These are phyloP conservation scores for Xylariaceae sp. DNA, from an alignment of 2,329 filamentous ascomycete genomes.

Conservation along the genomic window DNA sequence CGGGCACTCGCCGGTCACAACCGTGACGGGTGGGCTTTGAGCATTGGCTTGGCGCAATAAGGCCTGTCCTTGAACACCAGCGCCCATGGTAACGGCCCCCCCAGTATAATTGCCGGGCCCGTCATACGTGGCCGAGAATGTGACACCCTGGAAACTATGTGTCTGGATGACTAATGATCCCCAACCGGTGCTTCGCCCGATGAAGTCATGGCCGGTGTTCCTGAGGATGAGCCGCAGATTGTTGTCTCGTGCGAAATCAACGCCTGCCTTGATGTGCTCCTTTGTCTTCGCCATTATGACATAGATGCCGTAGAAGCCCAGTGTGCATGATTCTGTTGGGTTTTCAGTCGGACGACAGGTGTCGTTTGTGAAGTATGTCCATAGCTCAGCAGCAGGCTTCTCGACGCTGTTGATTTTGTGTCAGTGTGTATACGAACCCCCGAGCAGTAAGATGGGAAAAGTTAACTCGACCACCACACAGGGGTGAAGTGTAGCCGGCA, in stretches of 20 bases:
- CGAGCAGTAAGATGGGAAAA: too few species aligned
- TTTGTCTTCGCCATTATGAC: constrained; percentile 25
- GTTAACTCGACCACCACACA: too few species aligned
- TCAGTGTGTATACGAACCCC: constrained; percentile 1
- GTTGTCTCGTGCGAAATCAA: constrained; percentile 38
- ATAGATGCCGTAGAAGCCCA: constrained; percentile 37
- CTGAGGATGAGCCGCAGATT: constrained; percentile 51
- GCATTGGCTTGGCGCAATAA: constrained; percentile 37
- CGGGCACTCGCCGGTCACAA: constrained; percentile 51
- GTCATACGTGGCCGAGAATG: constrained; percentile 32
- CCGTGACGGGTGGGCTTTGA: constrained; percentile 33
- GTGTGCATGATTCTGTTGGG: constrained; percentile 30
- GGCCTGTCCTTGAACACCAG: constrained; percentile 44
- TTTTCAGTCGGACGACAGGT: constrained; percentile 33
- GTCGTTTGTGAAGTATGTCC: constrained; percentile 41
- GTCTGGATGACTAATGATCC: constrained; percentile 55
- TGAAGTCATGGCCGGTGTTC: constrained; percentile 54
- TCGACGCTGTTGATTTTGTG: constrained; percentile 16
- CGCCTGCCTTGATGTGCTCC: constrained; percentile 27
- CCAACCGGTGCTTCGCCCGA: constrained; percentile 58
- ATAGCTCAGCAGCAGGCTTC: constrained; percentile 29
- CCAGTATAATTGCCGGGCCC: constrained; percentile 13
- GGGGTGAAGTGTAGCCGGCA: too few species aligned
- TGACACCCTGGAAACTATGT: constrained; percentile 46
- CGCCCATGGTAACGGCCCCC: neutral